Evolutionary conservation across 2,329 filamentous ascomycete species (phyloP).

Genomic region (Xylariaceae sp.): DNA sequence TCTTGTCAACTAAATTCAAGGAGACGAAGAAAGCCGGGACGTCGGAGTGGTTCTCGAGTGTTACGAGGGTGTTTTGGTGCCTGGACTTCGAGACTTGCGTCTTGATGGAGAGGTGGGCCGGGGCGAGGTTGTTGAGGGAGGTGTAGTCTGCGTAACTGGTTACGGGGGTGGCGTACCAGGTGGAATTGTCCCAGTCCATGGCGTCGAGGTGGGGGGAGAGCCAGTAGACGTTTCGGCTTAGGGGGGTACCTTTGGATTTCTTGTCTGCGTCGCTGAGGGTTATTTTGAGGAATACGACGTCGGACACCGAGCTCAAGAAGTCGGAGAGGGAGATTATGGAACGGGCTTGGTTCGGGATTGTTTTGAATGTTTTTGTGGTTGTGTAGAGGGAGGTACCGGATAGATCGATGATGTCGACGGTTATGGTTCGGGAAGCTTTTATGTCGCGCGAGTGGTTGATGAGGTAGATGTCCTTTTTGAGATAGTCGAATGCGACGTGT

Average conservation of each 20-base stretch:
- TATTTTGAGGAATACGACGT: constrained; percentile 48
- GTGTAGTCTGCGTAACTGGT: constrained; percentile 45
- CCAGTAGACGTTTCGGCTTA: constrained; percentile 60
- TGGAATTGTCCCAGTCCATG: constrained; percentile 51
- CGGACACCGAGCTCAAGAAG: constrained; percentile 32
- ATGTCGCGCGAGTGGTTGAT: constrained; percentile 48
- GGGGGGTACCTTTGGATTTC: constrained; percentile 17
- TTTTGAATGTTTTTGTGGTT: constrained; percentile 30
- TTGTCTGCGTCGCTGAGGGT: constrained; percentile 34
- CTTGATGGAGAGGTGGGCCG: constrained; percentile 35
- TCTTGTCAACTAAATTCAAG: constrained; percentile 43
- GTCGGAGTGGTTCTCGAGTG: constrained; percentile 46
- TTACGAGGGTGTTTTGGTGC: constrained; percentile 29
- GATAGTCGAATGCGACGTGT: constrained; percentile 52
- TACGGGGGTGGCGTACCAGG: constrained; percentile 56
- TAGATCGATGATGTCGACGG: constrained; percentile 45
- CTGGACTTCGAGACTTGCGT: constrained; percentile 7
- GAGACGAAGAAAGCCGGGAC: constrained; percentile 55
- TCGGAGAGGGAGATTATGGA: constrained; percentile 32
- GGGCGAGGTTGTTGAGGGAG: constrained; percentile 37
- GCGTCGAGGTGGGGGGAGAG: constrained; percentile 42
- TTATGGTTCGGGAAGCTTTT: constrained; percentile 38
- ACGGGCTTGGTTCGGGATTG: constrained; percentile 43
- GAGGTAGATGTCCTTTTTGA: constrained; percentile 41
- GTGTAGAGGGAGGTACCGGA: constrained; percentile 40